Evolutionary conservation across 345 rosid species (phyloP).

Genomic region (Gossypium rotundifolium): DNA sequence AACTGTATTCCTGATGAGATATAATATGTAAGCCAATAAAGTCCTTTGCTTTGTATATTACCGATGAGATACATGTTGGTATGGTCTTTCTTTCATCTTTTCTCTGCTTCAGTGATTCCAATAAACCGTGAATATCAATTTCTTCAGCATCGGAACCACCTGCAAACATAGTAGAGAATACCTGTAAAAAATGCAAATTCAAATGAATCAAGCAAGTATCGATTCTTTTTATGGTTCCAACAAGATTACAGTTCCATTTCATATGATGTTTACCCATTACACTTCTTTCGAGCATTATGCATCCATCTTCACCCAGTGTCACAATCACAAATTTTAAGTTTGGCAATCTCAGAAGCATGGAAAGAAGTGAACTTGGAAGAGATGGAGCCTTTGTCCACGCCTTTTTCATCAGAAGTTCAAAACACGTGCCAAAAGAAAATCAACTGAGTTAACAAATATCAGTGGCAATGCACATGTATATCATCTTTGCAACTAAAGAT

Average conservation of each 20-base stretch:
- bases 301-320: slow-evolving; percentile 85
- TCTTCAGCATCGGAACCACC: slow-evolving; percentile 42
- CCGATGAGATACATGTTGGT: slow-evolving; percentile 61
- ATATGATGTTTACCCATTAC: slow-evolving; percentile 35
- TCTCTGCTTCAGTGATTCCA: slow-evolving; percentile 39
- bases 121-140: slow-evolving; percentile 49
- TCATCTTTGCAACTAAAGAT: background rate
- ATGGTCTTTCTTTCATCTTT: slow-evolving; percentile 34
- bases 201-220: background rate
- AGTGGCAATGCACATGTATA: background rate
- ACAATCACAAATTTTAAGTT: slow-evolving; percentile 70
- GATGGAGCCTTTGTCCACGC: slow-evolving; percentile 72
- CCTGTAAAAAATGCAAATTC: background rate
- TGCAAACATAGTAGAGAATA: slow-evolving; percentile 13
- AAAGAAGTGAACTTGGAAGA: slow-evolving; percentile 62
- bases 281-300: slow-evolving; percentile 77
- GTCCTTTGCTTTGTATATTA: slow-evolving; percentile 19
- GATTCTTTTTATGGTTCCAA: background rate
- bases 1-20: background rate
- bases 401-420: slow-evolving; percentile 30
- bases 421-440: background rate
- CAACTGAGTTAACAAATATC: slow-evolving; percentile 2
- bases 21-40: background rate
- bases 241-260: background rate
- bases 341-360: slow-evolving; percentile 71